Evolutionary conservation across 2,329 filamentous ascomycete species (phyloP).

Genomic region (Teratosphaeria nubilosa): DNA sequence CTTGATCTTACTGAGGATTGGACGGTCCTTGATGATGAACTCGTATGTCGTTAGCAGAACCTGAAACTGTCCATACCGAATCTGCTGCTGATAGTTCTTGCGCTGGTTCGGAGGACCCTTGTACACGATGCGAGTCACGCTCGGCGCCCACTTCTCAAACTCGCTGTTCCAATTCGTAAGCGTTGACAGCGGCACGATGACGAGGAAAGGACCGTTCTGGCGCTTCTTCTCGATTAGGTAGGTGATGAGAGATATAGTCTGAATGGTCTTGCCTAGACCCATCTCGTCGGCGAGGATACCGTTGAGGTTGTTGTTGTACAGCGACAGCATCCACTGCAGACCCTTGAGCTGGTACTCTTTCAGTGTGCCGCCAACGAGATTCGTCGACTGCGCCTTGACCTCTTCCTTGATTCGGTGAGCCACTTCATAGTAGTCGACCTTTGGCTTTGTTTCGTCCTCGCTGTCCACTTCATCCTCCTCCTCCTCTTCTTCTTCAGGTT

Average conservation of each 20-base stretch:
- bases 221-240: slow-evolving; percentile 95
- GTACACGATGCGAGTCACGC: slow-evolving; percentile 80
- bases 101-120: slow-evolving; percentile 84
- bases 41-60: slow-evolving; percentile 96
- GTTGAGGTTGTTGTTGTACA: slow-evolving; percentile 99
- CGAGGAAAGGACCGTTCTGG: slow-evolving; percentile 83
- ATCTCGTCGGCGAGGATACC: slow-evolving; percentile 98
- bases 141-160: slow-evolving; percentile 97
- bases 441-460: slow-evolving; percentile 55
- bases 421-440: slow-evolving; percentile 98
- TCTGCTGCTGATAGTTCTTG: slow-evolving; percentile 85
- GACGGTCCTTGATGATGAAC: slow-evolving; percentile 98
- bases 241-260: slow-evolving; percentile 94
- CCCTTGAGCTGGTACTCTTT: slow-evolving; percentile 99
- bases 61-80: slow-evolving; percentile 90
- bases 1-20: slow-evolving; percentile 93
- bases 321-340: slow-evolving; percentile 97
- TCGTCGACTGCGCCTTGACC: slow-evolving; percentile 68
- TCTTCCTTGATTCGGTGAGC: slow-evolving; percentile 94
- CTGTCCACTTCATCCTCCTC: slow-evolving; percentile 60
- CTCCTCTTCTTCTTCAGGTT: slow-evolving; percentile 38
- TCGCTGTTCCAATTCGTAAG: slow-evolving; percentile 98
- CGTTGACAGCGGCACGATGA: slow-evolving; percentile 94
- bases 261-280: slow-evolving; percentile 99
- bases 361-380: slow-evolving; percentile 80